phyloP scores from a whole-genome alignment of 345 rosid genomes.

The Pistacia atlantica region DNA sequence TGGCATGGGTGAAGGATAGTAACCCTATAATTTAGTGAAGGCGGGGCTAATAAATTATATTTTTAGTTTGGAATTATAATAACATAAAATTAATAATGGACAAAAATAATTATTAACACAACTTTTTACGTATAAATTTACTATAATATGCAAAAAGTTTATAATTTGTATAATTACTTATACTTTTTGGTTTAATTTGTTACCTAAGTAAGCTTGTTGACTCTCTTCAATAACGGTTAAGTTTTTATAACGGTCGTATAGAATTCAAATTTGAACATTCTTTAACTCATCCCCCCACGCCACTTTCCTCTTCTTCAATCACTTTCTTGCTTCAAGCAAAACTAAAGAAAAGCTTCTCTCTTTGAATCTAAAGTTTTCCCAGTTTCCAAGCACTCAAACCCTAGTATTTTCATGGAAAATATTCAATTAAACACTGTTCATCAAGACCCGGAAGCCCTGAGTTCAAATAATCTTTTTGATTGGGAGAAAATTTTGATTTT shows the following conservation, averaged over 20 bases:
- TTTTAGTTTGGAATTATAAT: too few relatives aligned
- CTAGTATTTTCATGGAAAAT: slow-evolving; percentile 43
- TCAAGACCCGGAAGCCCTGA: slow-evolving; percentile 21
- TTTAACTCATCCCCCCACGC: slow-evolving; percentile 19
- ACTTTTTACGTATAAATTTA: too few relatives aligned
- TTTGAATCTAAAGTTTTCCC: background rate
- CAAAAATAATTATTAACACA: too few relatives aligned
- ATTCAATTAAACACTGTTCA: slow-evolving; percentile 25
- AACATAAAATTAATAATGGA: too few relatives aligned
- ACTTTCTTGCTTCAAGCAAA: slow-evolving; percentile 6
- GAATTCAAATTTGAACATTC: slow-evolving; percentile 32
- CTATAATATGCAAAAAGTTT: too few relatives aligned
- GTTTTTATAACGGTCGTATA: slow-evolving; percentile 28
- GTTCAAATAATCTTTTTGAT: slow-evolving; percentile 28
- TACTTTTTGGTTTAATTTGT: too few relatives aligned
- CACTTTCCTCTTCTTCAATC: too few relatives aligned
- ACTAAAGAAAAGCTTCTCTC: background rate
- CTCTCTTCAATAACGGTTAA: slow-evolving; percentile 12
- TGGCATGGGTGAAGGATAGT: too few relatives aligned
- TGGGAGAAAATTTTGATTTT: slow-evolving; percentile 29
- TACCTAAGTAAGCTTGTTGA: too few relatives aligned
- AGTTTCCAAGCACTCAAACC: slow-evolving; percentile 15
- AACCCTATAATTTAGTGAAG: too few relatives aligned
- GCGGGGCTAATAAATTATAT: too few relatives aligned
- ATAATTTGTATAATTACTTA: too few relatives aligned